Evolutionary conservation across 108 stramenopile genomes (phyloP), one percentile per base, ranked within the genome.

Genomic region (Aurantiochytrium sp.): DNA sequence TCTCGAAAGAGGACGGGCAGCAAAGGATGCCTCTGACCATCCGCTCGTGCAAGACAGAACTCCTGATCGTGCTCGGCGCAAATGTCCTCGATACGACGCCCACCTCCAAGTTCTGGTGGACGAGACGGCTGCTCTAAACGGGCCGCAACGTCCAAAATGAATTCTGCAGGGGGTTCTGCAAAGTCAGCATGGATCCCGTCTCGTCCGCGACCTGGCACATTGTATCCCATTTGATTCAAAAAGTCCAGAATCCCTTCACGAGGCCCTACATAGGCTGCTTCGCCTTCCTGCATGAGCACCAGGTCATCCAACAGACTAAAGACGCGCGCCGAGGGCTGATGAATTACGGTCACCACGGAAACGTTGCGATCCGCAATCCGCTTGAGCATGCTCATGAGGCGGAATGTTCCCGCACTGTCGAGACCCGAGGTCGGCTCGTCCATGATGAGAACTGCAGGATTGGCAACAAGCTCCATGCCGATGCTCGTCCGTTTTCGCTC

Each of bases 301-400:
- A 96, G 90, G 72, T 96, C 91, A 88, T 97, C 96, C 83, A 97
- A 92, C 87, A 95, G 53, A 19, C 94, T 92, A 93, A 96, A 97
- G 51, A 97, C 97, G 14, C 93, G 94, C 8, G 94, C 95, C 4
- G 96, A 90, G 0, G 97, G 97, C 89, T 97, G 97, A 91, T 98
- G 97, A 88, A 98, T 94, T 18, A 98, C 96, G 12, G 94, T 91
- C 0, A 92, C 95, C 90, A 98, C 94, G 0, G 97, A 91, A 89
- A 93, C 96, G 95, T 73, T 95, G 90, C 23, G 51, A 14, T 69
- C 58, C 5, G 95, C 93, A 72, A 97, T 60, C 44, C 89, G 88
- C 73, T 96, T 93, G 19, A 98, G 92, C 19, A 95, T 96, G 0
- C 83, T 35, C 72, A 96, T 94, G 14, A 97, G 90, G 28, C 91